Evolutionary conservation across 768 basidiomycete genomes (phyloP), one percentile per base, ranked within the genome.

Genomic region (Imleria badia): DNA sequence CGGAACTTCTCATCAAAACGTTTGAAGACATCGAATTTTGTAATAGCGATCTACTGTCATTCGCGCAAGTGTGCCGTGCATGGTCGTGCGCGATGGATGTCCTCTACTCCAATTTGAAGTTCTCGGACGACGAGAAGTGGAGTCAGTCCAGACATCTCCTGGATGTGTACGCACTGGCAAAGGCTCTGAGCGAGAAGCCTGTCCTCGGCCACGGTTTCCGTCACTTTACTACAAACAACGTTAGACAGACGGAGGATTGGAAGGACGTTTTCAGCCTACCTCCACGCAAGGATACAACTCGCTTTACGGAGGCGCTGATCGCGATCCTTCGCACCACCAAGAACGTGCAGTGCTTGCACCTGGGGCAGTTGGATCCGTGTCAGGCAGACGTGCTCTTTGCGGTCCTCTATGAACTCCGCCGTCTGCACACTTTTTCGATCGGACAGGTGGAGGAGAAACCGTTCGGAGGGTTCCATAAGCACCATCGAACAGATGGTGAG

Each of bases 71-170:
- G 3, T 66, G 65, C 22, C 59, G 55, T 3, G 46, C 65, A 14
- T 66, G 65, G 65, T 49, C 59, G 15, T 66, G 65, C 30, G 65
- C 65, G 26, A 64, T 66, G 59, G 51, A 56, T 1, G 22, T 66
- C 26, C 57, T 66, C 29, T 61, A 55, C 20, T 19, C 56, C 20
- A 48, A 44, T 2, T 5, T 65, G 11, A 34, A 5, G 29, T 66
- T 66, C 43, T 65, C 64, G 10, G 61, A 66, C 34, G 55, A 55
- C 2, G 55, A 46, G 22, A 33, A 14, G 9, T 12, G 13, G 12
- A 7, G 2, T 9, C 47, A 20, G 13, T 20, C 59, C 0, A 35
- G 29, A 29, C 51, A 51, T 9, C 29, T 48, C 4, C 30, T 66
- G 44, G 45, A 66, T 22, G 62, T 54, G 13, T 46, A 56, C n/a